These are phyloP conservation scores for Claviceps sorghi DNA, from an alignment of 2,329 filamentous ascomycete species.

Conservation along the genomic window DNA sequence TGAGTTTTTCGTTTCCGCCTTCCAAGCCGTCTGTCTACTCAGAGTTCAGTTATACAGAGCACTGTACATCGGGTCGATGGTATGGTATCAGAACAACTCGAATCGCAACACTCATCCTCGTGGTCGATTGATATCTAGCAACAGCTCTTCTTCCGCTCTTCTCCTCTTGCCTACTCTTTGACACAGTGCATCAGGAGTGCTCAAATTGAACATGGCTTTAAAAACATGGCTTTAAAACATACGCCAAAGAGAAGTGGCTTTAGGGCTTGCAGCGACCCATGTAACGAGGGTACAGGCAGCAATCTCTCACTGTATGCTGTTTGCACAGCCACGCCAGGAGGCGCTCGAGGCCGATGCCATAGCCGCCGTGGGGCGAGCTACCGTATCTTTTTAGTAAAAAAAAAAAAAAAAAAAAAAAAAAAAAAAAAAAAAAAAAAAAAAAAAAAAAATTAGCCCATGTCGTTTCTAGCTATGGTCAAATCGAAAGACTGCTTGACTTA, in stretches of 20 bases:
- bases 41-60: not conserved
- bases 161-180: not conserved
- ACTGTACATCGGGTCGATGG: not conserved
- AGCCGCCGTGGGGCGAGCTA: constrained; percentile 80
- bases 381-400: constrained; percentile 42
- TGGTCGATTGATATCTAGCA: not conserved
- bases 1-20: not conserved
- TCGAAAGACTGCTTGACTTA: constrained; percentile 4
- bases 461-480: not conserved
- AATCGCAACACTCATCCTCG: not conserved
- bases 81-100: not conserved
- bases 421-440: not conserved
- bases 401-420: not conserved
- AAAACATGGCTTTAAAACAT: no score
- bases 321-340: constrained; percentile 49
- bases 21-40: not conserved
- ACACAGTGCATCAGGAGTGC: not conserved
- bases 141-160: not conserved
- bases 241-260: constrained; percentile 2
- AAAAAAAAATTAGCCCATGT: not conserved
- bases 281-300: constrained; percentile 64
- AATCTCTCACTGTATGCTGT: constrained; percentile 47
- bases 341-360: constrained; percentile 54
- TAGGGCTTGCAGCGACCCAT: constrained; percentile 68
- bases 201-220: not conserved